These are phyloP conservation scores for Xenosphaeropsis pyriputrescens DNA, from an alignment of 2,329 filamentous ascomycete genomes.

Conservation along the genomic window DNA sequence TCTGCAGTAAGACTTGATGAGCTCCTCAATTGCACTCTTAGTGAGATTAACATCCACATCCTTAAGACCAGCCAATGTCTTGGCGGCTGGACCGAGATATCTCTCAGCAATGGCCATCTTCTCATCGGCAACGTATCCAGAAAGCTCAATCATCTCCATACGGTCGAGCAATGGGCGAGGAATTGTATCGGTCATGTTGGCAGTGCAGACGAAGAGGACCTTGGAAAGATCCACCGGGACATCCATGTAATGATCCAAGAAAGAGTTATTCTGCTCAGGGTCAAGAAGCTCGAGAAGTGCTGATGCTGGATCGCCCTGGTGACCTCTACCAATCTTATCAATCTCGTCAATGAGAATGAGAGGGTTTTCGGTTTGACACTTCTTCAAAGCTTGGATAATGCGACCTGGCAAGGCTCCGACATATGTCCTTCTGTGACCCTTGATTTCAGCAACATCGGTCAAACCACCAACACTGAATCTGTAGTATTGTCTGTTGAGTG, in stretches of 20 bases:
- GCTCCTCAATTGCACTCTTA: conserved; percentile 79
- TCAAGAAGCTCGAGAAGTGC: conserved; percentile 88
- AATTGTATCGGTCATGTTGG: conserved; percentile 98
- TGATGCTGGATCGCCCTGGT: conserved; percentile 92
- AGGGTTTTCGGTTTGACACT: conserved; percentile 97
- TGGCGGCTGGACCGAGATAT: conserved; percentile 88
- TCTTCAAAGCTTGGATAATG: conserved; percentile 96
- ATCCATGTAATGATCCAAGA: conserved; percentile 97
- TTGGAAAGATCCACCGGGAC: conserved; percentile 95
- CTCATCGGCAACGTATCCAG: conserved; percentile 93
- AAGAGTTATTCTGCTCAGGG: conserved; percentile 93
- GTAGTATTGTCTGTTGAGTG: conserved; percentile 92
- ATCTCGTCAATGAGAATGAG: conserved; percentile 94
- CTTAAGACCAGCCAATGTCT: conserved; percentile 81
- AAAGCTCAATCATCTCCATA: conserved; percentile 95
- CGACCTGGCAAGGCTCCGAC: conserved; percentile 90
- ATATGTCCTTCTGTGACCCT: conserved; percentile 91
- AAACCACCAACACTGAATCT: conserved; percentile 94
- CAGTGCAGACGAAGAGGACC: conserved; percentile 95
- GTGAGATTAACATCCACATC: conserved; percentile 80
- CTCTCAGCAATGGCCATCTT: conserved; percentile 96
- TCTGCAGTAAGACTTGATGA: conserved; percentile 97
- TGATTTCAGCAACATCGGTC: conserved; percentile 96
- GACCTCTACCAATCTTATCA: conserved; percentile 93
- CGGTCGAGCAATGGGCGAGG: conserved; percentile 84